These are phyloP conservation scores for Fraxinus velutina DNA, from an alignment of 305 asterid genomes.

Conservation along the genomic window DNA sequence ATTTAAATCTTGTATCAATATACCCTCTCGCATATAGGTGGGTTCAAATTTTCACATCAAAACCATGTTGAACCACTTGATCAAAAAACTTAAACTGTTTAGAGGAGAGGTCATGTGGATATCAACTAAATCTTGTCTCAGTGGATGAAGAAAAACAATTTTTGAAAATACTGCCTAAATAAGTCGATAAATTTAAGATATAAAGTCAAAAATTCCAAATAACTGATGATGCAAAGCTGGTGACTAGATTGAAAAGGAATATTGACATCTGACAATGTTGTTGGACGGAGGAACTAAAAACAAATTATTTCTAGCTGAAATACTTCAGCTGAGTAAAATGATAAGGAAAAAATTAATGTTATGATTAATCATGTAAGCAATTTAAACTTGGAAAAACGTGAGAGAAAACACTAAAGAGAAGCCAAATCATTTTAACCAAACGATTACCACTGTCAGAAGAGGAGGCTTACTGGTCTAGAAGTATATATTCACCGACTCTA, in stretches of 20 bases:
- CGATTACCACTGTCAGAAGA: neutral
- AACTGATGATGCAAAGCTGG: neutral
- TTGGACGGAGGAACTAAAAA: neutral
- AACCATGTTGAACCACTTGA: neutral
- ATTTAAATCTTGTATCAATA: neutral
- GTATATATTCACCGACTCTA: neutral
- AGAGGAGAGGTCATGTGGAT: neutral
- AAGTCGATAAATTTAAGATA: neutral
- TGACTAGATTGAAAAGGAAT: neutral
- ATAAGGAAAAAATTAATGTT: neutral
- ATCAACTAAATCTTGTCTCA: neutral
- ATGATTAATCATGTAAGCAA: neutral
- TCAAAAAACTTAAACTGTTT: neutral
- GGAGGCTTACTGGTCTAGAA: neutral
- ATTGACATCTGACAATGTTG: neutral
- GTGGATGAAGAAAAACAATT: neutral
- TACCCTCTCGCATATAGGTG: neutral
- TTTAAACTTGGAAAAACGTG: neutral
- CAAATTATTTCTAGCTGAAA: neutral
- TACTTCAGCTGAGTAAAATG: neutral
- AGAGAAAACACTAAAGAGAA: conserved; percentile 6
- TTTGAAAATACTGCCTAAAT: neutral
- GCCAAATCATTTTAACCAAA: neutral
- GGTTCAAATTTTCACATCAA: neutral
- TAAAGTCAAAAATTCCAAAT: neutral